Conservation (phyloP, 148 eudicot genomes). For the Simmondsia chinensis region DNA sequence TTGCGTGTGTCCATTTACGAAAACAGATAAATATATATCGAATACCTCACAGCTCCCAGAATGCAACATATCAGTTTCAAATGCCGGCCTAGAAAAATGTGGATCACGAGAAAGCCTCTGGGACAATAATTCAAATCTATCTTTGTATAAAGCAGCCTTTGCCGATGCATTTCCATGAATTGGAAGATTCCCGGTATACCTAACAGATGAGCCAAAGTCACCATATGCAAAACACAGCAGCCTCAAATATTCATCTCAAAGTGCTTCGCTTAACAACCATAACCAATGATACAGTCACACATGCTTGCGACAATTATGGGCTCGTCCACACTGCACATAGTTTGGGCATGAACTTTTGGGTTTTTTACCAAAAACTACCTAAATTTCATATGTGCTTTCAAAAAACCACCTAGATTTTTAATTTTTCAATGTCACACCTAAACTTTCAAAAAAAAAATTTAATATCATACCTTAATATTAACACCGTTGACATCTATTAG, state of each 20-base stretch:
- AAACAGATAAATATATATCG: no score
- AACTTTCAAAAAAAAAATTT: no score
- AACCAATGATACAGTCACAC: not conserved
- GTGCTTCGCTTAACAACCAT: not conserved
- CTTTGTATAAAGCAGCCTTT: conserved; percentile 68
- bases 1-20: no score
- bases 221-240: not conserved
- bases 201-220: conserved; percentile 9
- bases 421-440: no score
- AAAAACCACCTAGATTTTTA: no score
- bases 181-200: conserved; percentile 56
- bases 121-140: conserved; percentile 64
- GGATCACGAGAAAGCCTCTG: conserved; percentile 82
- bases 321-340: not conserved
- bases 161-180: conserved; percentile 82
- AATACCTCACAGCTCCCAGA: conserved; percentile 83
- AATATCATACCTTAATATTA: no score
- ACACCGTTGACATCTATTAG: no score
- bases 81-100: conserved; percentile 71
- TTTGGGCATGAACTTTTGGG: not conserved
- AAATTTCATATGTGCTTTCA: no score
- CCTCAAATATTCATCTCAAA: not conserved
- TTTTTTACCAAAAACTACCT: no score
- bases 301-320: not conserved
- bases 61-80: conserved; percentile 43